Evolutionary conservation across 2,329 filamentous ascomycete genomes (phyloP).

Genomic region (Cladosporium sp.): DNA sequence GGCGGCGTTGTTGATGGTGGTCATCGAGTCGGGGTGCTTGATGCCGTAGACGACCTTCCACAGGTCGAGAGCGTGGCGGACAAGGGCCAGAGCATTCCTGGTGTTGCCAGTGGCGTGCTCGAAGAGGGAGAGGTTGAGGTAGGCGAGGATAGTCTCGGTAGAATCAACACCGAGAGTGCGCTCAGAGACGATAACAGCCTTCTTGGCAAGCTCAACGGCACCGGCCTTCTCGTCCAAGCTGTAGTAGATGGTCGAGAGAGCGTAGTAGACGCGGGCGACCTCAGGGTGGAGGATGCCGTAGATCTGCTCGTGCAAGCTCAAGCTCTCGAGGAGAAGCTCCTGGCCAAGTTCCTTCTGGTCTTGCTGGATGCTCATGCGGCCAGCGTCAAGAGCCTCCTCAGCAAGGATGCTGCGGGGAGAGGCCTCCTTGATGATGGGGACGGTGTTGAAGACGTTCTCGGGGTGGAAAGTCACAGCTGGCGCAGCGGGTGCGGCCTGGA

Average conservation of each 20-base stretch:
- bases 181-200: slow-evolving; percentile 94
- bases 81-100: slow-evolving; percentile 79
- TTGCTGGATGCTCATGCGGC: slow-evolving; percentile 92
- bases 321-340: slow-evolving; percentile 90
- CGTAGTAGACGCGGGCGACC: slow-evolving; percentile 92
- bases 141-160: slow-evolving; percentile 89
- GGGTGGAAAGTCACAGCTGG: slow-evolving; percentile 67
- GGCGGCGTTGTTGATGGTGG: slow-evolving; percentile 96
- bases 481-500: slow-evolving; percentile 46
- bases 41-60: slow-evolving; percentile 97
- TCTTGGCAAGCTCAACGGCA: slow-evolving; percentile 90
- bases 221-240: slow-evolving; percentile 97
- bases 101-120: slow-evolving; percentile 91
- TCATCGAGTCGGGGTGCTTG: slow-evolving; percentile 95
- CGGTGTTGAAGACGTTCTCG: slow-evolving; percentile 86
- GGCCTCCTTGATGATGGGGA: slow-evolving; percentile 94
- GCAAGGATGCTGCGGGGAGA: slow-evolving; percentile 86
- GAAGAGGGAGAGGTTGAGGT: slow-evolving; percentile 92
- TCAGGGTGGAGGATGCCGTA: slow-evolving; percentile 97
- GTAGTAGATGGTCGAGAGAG: slow-evolving; percentile 92
- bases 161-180: slow-evolving; percentile 91
- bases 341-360: slow-evolving; percentile 94
- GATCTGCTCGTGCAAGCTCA: slow-evolving; percentile 96
- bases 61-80: slow-evolving; percentile 87
- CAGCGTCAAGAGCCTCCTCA: slow-evolving; percentile 93